Evolutionary conservation across 192 early-diverging fungal genomes (phyloP).

Genomic region (Lobosporangium transversale): DNA sequence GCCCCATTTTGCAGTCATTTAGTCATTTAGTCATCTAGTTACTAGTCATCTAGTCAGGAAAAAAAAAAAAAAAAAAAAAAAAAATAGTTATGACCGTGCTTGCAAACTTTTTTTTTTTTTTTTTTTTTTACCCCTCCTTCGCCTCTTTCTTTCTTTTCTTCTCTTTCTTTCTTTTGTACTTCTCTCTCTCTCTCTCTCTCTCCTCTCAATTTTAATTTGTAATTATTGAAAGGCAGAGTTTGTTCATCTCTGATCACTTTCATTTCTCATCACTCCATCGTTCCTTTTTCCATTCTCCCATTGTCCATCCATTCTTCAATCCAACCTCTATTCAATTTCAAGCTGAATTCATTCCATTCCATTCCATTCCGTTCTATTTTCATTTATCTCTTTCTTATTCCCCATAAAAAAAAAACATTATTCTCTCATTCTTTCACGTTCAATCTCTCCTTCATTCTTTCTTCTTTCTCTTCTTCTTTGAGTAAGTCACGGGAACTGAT

Average conservation of each 20-base stretch:
- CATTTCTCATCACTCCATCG: not conserved
- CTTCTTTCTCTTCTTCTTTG: too few species aligned
- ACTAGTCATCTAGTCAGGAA: not conserved
- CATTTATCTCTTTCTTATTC: not conserved
- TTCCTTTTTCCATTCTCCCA: not conserved
- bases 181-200: not conserved
- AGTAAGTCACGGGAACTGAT: too few species aligned
- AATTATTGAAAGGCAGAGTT: too few species aligned
- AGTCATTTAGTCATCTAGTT: not conserved
- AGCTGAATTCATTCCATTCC: not conserved
- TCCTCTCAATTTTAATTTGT: not conserved
- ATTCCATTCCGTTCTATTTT: not conserved
- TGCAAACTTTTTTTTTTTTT: not conserved
- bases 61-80: conserved; percentile 2
- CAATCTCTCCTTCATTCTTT: too few species aligned
- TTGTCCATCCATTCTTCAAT: not conserved
- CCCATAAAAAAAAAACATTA: too few species aligned
- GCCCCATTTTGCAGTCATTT: too few species aligned
- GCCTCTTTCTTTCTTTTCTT: not conserved
- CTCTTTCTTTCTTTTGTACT: not conserved
- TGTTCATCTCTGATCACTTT: not conserved
- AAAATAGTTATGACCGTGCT: not conserved
- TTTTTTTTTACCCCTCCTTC: not conserved
- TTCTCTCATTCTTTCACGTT: too few species aligned
- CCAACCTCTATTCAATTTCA: not conserved